Evolutionary conservation across 805 yeast genomes (phyloP).

Genomic region (Blastobotrys attinorum): DNA sequence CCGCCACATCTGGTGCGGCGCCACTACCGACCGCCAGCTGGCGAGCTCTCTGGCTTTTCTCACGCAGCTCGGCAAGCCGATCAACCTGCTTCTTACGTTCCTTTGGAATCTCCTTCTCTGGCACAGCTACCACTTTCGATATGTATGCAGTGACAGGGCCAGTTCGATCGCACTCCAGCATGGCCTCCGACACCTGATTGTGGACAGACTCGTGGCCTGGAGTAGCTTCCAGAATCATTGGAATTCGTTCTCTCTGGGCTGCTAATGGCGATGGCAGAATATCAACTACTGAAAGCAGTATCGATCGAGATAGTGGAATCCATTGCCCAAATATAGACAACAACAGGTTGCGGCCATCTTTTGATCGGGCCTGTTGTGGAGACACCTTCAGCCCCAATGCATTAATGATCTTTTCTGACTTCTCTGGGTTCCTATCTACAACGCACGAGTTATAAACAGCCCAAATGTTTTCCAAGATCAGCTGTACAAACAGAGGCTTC

Average conservation of each 20-base stretch:
- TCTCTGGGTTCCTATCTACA: slow-evolving; percentile 57
- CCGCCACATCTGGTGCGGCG: background rate
- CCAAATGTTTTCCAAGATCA: slow-evolving; percentile 89
- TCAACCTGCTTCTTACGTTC: slow-evolving; percentile 11
- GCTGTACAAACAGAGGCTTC: slow-evolving; percentile 80
- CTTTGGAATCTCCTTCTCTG: slow-evolving; percentile 69
- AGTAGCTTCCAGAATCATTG: slow-evolving; percentile 53
- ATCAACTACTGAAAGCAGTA: slow-evolving; percentile 76
- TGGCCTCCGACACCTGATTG: slow-evolving; percentile 41
- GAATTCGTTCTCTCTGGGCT: slow-evolving; percentile 69
- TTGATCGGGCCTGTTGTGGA: slow-evolving; percentile 73
- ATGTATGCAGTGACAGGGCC: slow-evolving; percentile 72
- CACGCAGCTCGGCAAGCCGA: slow-evolving; percentile 18
- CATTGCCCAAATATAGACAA: slow-evolving; percentile 78
- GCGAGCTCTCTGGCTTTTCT: slow-evolving; percentile 17
- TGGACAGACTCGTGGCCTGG: slow-evolving; percentile 46
- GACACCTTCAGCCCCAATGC: slow-evolving; percentile 60
- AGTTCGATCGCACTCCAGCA: slow-evolving; percentile 57
- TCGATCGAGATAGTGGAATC: slow-evolving; percentile 86
- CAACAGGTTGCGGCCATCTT: slow-evolving; percentile 59
- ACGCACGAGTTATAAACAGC: slow-evolving; percentile 71
- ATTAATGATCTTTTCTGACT: slow-evolving; percentile 63
- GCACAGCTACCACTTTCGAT: slow-evolving; percentile 82
- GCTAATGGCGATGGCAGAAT: slow-evolving; percentile 72
- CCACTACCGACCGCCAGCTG: slow-evolving; percentile 13